These are phyloP conservation scores for Aspergillus arachidicola DNA, from an alignment of 2,329 filamentous ascomycete species.

Conservation along the genomic window DNA sequence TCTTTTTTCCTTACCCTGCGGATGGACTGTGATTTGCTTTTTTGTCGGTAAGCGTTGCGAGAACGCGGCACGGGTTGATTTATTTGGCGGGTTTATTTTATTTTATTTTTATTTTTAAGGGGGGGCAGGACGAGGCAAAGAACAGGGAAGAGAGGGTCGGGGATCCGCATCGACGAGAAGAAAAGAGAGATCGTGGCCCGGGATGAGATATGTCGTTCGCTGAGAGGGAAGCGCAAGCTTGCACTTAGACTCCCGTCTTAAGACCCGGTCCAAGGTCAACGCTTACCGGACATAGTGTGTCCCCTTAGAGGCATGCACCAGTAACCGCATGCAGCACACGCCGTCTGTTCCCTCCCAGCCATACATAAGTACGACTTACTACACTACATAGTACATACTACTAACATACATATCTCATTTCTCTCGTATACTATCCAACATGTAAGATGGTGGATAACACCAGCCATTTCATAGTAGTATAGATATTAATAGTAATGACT, in stretches of 20 bases:
- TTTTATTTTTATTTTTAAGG: neutral
- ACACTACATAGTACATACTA: neutral
- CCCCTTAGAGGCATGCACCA: neutral
- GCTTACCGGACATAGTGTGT: constrained; percentile 1
- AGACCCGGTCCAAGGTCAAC: neutral
- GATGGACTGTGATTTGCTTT: neutral
- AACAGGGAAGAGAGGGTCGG: constrained; percentile 12
- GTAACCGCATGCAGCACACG: constrained; percentile 1
- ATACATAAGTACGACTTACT: neutral
- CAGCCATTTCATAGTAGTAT: neutral
- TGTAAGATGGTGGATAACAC: neutral
- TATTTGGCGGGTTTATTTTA: neutral
- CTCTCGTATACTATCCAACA: neutral
- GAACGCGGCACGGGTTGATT: constrained; percentile 3
- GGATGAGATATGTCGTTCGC: constrained; percentile 19
- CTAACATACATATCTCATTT: neutral
- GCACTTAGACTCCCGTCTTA: constrained; percentile 3
- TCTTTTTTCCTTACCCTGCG: constrained; percentile 7
- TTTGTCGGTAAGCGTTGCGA: constrained; percentile 2
- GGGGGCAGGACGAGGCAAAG: constrained; percentile 5
- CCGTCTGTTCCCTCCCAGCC: neutral
- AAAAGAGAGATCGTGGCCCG: constrained; percentile 16
- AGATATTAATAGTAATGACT: constrained; percentile 5
- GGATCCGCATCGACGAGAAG: constrained; percentile 15
- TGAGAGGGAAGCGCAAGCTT: constrained; percentile 4